These are phyloP conservation scores for Talaromyces sp. DNA, from an alignment of 2,329 filamentous ascomycete species.

Conservation along the genomic window DNA sequence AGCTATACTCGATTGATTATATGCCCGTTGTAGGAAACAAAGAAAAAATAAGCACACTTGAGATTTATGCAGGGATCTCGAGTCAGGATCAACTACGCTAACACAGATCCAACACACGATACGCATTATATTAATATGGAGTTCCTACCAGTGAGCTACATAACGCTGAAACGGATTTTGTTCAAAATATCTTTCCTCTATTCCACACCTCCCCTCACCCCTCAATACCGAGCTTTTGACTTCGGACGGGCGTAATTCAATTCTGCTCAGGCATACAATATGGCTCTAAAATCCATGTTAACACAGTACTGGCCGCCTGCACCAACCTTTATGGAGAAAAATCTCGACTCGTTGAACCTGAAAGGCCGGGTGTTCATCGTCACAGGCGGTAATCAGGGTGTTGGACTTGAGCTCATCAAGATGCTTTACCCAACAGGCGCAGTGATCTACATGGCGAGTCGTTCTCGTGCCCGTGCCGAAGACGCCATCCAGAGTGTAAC, in stretches of 20 bases:
- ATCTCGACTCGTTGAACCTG: slow-evolving; percentile 20
- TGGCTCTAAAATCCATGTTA: slow-evolving; percentile 1
- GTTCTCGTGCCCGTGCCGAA: not conserved
- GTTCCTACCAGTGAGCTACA: not conserved
- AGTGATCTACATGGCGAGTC: slow-evolving; percentile 27
- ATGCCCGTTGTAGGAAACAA: not conserved
- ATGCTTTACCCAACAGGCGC: slow-evolving; percentile 24
- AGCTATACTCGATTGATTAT: not conserved
- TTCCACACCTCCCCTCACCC: not conserved
- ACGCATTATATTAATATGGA: not conserved
- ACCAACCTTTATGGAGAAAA: slow-evolving; percentile 23
- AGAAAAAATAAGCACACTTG: not conserved
- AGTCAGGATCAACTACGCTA: not conserved
- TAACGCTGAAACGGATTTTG: not conserved
- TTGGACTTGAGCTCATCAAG: slow-evolving; percentile 25
- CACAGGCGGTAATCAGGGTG: slow-evolving; percentile 25
- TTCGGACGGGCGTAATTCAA: not conserved
- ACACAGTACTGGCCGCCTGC: slow-evolving; percentile 23
- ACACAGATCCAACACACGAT: not conserved
- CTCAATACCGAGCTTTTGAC: not conserved
- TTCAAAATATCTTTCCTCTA: not conserved
- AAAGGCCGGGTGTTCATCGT: slow-evolving; percentile 28
- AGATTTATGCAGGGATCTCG: not conserved
- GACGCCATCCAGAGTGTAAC: slow-evolving; percentile 7
- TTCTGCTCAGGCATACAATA: not conserved